Conservation (phyloP, 345 rosid species). For the Citrus unshiu region DNA sequence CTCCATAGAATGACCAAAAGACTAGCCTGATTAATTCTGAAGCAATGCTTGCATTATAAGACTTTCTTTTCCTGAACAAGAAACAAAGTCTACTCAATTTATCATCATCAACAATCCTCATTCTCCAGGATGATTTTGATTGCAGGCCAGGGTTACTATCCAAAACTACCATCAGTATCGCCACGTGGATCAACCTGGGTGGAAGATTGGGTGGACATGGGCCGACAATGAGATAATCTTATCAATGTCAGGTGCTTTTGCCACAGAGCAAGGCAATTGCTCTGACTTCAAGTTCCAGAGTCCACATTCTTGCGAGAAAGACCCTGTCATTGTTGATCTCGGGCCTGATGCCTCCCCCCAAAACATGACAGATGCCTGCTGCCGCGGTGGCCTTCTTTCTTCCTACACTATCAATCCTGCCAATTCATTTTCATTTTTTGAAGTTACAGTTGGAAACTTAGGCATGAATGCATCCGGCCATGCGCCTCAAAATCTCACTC, state of each 20-base stretch:
- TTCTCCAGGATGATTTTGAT: not conserved
- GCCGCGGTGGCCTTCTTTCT: constrained; percentile 43
- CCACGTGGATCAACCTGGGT: constrained; percentile 44
- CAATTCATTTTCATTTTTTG: constrained; percentile 46
- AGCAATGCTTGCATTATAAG: not conserved
- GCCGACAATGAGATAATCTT: constrained; percentile 33
- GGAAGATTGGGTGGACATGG: constrained; percentile 64
- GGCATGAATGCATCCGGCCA: constrained; percentile 11
- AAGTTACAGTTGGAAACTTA: constrained; percentile 40
- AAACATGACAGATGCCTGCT: constrained; percentile 37
- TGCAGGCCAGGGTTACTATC: constrained; percentile 52
- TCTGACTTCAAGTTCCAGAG: constrained; percentile 21
- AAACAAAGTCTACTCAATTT: too few species aligned
- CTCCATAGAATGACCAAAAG: not conserved
- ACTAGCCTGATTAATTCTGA: not conserved
- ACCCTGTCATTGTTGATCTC: constrained; percentile 43
- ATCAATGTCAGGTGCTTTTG: constrained; percentile 56
- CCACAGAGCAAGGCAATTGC: constrained; percentile 50
- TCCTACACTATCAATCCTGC: constrained; percentile 49
- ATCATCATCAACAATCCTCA: not conserved
- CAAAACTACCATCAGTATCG: constrained; percentile 49
- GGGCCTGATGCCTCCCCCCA: constrained; percentile 22
- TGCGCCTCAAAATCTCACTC: constrained; percentile 44
- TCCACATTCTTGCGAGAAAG: constrained; percentile 46
- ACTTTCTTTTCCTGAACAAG: too few species aligned